These are phyloP conservation scores for Malassezia equina DNA, from an alignment of 1,284 basidiomycete species.

Conservation along the genomic window DNA sequence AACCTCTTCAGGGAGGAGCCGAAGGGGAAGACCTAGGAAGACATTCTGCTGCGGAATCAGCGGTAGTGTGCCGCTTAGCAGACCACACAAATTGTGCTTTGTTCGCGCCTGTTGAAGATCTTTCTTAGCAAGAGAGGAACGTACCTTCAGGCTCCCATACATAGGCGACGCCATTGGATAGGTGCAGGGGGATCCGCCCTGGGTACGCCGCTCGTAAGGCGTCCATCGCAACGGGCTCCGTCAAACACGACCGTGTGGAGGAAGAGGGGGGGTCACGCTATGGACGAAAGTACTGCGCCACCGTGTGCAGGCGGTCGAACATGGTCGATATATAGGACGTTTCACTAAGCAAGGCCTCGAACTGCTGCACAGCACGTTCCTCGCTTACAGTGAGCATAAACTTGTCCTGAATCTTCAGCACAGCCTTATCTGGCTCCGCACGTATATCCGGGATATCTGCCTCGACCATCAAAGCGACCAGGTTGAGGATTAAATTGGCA, in stretches of 20 bases:
- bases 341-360: constrained; percentile 84
- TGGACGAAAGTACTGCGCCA: constrained; percentile 44
- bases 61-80: constrained; percentile 74
- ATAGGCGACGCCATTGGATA: constrained; percentile 10
- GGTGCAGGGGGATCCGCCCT: constrained; percentile 12
- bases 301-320: constrained; percentile 52
- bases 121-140: background rate
- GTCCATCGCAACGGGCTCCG: background rate
- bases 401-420: constrained; percentile 77
- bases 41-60: constrained; percentile 92
- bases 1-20: constrained; percentile 83
- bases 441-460: constrained; percentile 97
- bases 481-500: constrained; percentile 92
- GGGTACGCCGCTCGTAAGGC: constrained; percentile 10
- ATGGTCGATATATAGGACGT: constrained; percentile 88
- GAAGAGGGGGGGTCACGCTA: constrained; percentile 3
- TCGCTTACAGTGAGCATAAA: constrained; percentile 75
- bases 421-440: constrained; percentile 58
- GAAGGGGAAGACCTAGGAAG: constrained; percentile 79
- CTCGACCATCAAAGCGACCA: constrained; percentile 93
- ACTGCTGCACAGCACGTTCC: constrained; percentile 74
- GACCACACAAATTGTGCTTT: constrained; percentile 13
- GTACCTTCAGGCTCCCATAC: constrained; percentile 9
- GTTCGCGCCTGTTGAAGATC: constrained; percentile 14
- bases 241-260: background rate